Percentiles rank a stretch among this genome's conserved stretches.
phyloP scores from a whole-genome alignment of 805 yeast species.

The Zygotorulaspora chibaensis region DNA sequence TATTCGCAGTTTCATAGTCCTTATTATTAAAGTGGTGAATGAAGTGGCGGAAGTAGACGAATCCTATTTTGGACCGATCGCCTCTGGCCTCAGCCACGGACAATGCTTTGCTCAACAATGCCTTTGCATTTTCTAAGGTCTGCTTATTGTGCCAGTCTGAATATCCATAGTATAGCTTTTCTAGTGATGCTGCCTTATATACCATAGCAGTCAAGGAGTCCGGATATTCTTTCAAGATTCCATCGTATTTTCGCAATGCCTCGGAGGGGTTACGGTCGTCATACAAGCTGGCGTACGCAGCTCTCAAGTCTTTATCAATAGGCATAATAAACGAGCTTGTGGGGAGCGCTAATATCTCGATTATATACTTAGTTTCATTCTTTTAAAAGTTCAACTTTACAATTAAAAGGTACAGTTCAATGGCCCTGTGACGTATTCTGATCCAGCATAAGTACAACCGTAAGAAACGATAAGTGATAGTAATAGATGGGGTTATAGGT shows the following conservation, averaged over 20 bases:
- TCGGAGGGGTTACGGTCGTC: constrained; percentile 43
- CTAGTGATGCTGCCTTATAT: constrained; percentile 47
- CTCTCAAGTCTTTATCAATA: constrained; percentile 37
- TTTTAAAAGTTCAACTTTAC: too few relatives aligned
- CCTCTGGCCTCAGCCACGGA: constrained; percentile 44
- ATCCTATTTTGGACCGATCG: constrained; percentile 43
- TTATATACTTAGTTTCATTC: too few relatives aligned
- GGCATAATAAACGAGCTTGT: constrained; percentile 18
- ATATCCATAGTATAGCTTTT: constrained; percentile 37
- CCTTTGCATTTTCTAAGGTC: constrained; percentile 41
- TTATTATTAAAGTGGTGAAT: constrained; percentile 45
- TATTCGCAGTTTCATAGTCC: constrained; percentile 39
- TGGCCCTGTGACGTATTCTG: too few relatives aligned
- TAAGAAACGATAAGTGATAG: too few relatives aligned
- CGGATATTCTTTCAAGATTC: constrained; percentile 42
- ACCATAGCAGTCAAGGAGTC: constrained; percentile 45
- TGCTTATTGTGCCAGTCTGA: constrained; percentile 42
- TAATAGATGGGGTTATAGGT: too few relatives aligned
- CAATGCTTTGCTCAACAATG: constrained; percentile 38
- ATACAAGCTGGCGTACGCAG: constrained; percentile 41
- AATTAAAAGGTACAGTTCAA: too few relatives aligned
- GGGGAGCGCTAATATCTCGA: background rate
- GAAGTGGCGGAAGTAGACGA: constrained; percentile 47
- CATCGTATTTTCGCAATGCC: constrained; percentile 42
- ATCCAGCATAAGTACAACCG: too few relatives aligned